Conservation (phyloP, 176 grass and related monocot species). For the Ensete ventricosum region DNA sequence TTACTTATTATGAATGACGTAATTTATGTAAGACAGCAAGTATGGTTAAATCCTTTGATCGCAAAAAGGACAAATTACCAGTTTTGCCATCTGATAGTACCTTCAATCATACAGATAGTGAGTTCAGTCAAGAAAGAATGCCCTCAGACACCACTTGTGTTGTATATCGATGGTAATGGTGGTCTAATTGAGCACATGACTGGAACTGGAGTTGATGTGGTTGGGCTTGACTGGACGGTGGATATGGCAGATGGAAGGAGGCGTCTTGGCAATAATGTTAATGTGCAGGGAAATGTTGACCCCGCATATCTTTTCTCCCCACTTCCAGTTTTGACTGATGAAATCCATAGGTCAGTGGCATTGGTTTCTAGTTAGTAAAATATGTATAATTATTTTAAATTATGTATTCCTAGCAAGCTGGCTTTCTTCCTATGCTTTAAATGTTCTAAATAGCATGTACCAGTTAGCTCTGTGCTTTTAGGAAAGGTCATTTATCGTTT, state of each 20-base stretch:
- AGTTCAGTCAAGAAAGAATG: constrained; percentile 62
- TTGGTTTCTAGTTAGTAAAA: background rate
- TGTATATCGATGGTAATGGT: constrained; percentile 98
- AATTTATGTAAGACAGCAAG: background rate
- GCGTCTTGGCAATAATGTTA: constrained; percentile 53
- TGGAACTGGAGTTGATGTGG: constrained; percentile 79
- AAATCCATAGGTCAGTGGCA: constrained; percentile 75
- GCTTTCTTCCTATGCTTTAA: background rate
- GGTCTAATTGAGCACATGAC: constrained; percentile 78
- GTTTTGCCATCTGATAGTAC: constrained; percentile 16
- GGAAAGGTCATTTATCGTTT: no score
- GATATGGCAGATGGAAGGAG: constrained; percentile 96
- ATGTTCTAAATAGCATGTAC: background rate
- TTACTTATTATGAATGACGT: background rate
- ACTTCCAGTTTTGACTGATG: constrained; percentile 67
- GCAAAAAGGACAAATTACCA: background rate
- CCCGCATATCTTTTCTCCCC: constrained; percentile 75
- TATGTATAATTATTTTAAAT: background rate
- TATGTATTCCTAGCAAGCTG: background rate
- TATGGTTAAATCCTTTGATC: background rate
- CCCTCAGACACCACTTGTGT: constrained; percentile 73
- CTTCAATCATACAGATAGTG: constrained; percentile 64
- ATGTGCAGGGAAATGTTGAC: constrained; percentile 95
- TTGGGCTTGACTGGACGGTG: constrained; percentile 99
- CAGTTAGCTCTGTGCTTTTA: no score